Evolutionary conservation across 305 asterid genomes (phyloP), one percentile per base, ranked within the genome.

Genomic region (Fraxinus baroniana): DNA sequence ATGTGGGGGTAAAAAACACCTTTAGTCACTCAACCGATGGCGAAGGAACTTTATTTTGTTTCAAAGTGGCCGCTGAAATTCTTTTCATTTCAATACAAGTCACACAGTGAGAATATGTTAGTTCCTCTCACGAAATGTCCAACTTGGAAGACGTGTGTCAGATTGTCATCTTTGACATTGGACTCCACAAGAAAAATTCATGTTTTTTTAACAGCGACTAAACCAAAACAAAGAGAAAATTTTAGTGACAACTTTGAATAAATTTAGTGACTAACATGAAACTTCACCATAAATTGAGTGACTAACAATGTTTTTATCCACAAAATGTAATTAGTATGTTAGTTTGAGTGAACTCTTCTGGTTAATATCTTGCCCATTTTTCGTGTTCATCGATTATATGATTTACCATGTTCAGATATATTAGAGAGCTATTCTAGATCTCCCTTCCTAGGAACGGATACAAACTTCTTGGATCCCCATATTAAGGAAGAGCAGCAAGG

Each of bases 371-470:
- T 26, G n/a, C 74, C 74, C 1, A 41, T 41, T 71, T 37, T 4
- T 66, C 60, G 28, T 79, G 66, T 74, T 39, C 76, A 18, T 83
- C 79, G 81, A 77, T 74, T 70, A 0, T 33, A 55, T 84, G 70
- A 64, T 76, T 36, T 72, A 32, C 81, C 35, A n/a, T 52, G 44
- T 62, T 77, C 87, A 89, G 90, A 83, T 82, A 83, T 86, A 77
- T 66, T 82, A 35, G 86, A 83, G 60, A 83, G 78, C 86, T 88
- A 88, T 77, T 82, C 85, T 4, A 75, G 84, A 81, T 80, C 90
- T 74, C 90, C 88, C 70, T 80, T 82, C 72, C 44, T 85, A 71
- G 89, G 84, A 70, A 73, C 83, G 3, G 78, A 85, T 74, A 36
- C 79, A 30, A 78, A 80, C 79, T 81, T 81, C 52, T 55, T 81